Percentiles rank a stretch among this genome's conserved stretches.
Evolutionary conservation across 106 monocot species (phyloP).

Genomic region (Allium cepa): DNA sequence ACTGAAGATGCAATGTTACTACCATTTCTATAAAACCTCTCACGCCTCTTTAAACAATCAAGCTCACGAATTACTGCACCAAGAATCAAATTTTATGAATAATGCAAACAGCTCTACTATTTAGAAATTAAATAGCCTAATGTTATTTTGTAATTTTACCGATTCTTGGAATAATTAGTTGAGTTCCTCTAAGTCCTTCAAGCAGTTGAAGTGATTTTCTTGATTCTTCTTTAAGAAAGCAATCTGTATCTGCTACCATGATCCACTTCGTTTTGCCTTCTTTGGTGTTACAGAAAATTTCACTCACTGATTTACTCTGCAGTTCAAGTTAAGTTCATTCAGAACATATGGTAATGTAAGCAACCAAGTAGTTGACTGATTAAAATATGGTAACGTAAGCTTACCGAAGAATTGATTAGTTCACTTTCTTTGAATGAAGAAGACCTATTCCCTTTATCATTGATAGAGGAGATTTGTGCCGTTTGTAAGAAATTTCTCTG

Average conservation of each 20-base stretch:
- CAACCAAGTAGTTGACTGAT: not conserved
- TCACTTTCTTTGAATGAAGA: slow-evolving; percentile 5
- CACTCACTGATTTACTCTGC: slow-evolving; percentile 13
- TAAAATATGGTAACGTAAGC: not conserved
- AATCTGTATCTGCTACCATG: slow-evolving; percentile 67
- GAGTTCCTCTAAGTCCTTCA: slow-evolving; percentile 80
- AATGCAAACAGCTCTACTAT: no score
- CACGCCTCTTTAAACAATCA: slow-evolving; percentile 25
- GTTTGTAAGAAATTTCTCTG: no score
- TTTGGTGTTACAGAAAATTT: slow-evolving; percentile 7
- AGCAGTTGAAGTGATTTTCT: slow-evolving; percentile 65
- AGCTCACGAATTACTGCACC: slow-evolving; percentile 30
- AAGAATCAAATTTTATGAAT: no score
- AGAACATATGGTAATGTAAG: not conserved
- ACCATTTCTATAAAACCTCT: slow-evolving; percentile 17
- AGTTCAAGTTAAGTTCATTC: not conserved
- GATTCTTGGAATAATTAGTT: slow-evolving; percentile 75
- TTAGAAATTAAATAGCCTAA: no score
- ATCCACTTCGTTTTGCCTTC: slow-evolving; percentile 59
- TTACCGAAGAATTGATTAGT: slow-evolving; percentile 8
- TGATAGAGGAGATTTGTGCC: no score
- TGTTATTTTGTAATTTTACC: slow-evolving; percentile 31
- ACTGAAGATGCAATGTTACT: slow-evolving; percentile 40
- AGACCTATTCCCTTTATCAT: not conserved
- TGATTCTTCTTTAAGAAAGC: slow-evolving; percentile 70